Base-by-base conservation (phyloP, 2,329 filamentous ascomycete genomes). In the Cercospora janseana region DNA sequence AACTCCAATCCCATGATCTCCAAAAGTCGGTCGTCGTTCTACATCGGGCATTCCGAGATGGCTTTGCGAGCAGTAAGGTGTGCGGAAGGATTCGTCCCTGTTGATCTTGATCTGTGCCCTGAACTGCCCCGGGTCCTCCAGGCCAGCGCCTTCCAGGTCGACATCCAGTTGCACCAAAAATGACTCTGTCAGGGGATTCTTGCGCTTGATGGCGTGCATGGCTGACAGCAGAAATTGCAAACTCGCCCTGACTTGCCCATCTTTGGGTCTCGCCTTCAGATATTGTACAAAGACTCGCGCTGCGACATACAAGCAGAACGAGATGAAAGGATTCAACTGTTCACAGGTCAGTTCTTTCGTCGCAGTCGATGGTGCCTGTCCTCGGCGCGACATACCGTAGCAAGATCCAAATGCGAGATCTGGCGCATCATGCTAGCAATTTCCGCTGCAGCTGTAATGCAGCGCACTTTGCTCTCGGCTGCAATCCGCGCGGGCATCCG, bases 221-320 rank as follows among this genome's bases (percentile, higher is more conserved):
- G 92, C 91, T 15, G 86, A 84, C 2, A 97, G 78, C 12, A 97
- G 78, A 66, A 98, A 97, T 49, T 91, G 85, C n/a, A 97, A 73
- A 0, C 90, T 91, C 49, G 92, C 86, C 13, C 77, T 82, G 58
- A 82, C 87, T 68, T 82, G 87, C 64, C 78, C 82, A 68, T 97
- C 92, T 23, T 92, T 85, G 0, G 91, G 89, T n/a, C 86, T 80
- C 49, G 87, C 93, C 70, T 95, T 96, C n/a, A 97, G 77, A 63
- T 94, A 96, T 67, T 97, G 92, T 6, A 97, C 86, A 64, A 97
- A 97, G 0, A 97, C 92, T 44, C 93, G 82, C 16, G 92, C 88
- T 8, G 92, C 87, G n/a, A 97, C 91, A 62, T 96, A 97, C 34
- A 98, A 79, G 65, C 90, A 95, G 70, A 97, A 97, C 0, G 89